Conservation (phyloP, 2,329 filamentous ascomycete species). For the Beauveria caledonica region DNA sequence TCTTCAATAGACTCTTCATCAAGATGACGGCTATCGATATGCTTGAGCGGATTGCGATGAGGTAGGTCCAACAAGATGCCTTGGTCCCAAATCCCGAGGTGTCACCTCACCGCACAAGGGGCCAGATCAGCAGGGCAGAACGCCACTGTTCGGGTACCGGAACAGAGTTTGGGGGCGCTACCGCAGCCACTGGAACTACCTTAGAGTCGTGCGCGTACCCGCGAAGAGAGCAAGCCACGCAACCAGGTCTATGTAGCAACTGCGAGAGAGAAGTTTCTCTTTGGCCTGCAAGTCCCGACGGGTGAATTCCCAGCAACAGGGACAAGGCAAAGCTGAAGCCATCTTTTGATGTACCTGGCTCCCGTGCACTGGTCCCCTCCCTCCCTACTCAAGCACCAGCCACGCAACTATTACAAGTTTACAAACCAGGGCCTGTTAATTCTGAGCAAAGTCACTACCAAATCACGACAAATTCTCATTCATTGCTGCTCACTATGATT, state of each 20-base stretch:
- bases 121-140: too few species aligned
- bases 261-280: not conserved
- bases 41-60: not conserved
- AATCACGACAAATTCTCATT: not conserved
- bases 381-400: not conserved
- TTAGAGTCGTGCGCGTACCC: too few species aligned
- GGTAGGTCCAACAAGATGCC: not conserved
- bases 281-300: not conserved
- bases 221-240: not conserved
- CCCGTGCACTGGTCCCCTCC: not conserved
- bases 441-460: not conserved
- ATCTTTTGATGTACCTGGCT: too few species aligned
- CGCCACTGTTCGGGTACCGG: slow-evolving; percentile 5
- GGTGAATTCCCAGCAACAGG: not conserved
- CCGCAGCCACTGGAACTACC: not conserved
- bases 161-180: not conserved
- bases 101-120: not conserved
- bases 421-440: not conserved
- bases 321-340: too few species aligned
- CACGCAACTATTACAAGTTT: not conserved
- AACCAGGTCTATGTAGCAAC: not conserved
- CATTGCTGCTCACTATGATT: not conserved
- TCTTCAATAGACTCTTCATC: not conserved
- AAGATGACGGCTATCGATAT: not conserved
- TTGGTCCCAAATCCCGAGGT: not conserved